These are phyloP conservation scores for Diaporthe humulicola DNA, from an alignment of 2,329 filamentous ascomycete genomes.

Conservation along the genomic window DNA sequence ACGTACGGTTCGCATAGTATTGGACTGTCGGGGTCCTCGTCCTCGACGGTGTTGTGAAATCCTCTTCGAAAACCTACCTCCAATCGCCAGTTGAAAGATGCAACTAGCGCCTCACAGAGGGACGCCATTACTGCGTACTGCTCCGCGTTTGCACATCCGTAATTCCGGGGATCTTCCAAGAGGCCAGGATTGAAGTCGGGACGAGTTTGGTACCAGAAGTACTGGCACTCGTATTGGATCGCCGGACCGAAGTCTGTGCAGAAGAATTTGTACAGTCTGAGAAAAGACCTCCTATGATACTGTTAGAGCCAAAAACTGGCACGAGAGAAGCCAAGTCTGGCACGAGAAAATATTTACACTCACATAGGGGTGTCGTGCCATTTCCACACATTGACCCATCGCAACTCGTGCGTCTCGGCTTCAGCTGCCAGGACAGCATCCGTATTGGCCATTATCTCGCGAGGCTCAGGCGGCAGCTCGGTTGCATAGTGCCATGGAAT, in stretches of 20 bases:
- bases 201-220: conserved; percentile 7
- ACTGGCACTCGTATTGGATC: background rate
- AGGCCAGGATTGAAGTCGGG: background rate
- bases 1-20: background rate
- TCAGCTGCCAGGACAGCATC: background rate
- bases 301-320: background rate
- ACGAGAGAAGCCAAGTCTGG: background rate
- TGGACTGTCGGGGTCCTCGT: background rate
- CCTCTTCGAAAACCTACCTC: conserved; percentile 5
- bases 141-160: conserved; percentile 6
- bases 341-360: background rate
- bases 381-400: conserved; percentile 2
- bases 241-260: background rate
- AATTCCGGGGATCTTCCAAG: background rate
- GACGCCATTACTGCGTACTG: conserved; percentile 10
- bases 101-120: conserved; percentile 5
- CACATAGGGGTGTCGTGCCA: conserved; percentile 17
- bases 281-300: background rate
- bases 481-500: background rate
- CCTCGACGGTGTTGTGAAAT: background rate
- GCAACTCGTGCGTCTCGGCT: background rate
- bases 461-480: background rate
- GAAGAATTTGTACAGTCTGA: conserved; percentile 2
- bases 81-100: conserved; percentile 16
- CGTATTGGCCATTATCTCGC: background rate